Evolutionary conservation across 176 grass and related monocot species (phyloP).

Genomic region (Zoysia pacifica): DNA sequence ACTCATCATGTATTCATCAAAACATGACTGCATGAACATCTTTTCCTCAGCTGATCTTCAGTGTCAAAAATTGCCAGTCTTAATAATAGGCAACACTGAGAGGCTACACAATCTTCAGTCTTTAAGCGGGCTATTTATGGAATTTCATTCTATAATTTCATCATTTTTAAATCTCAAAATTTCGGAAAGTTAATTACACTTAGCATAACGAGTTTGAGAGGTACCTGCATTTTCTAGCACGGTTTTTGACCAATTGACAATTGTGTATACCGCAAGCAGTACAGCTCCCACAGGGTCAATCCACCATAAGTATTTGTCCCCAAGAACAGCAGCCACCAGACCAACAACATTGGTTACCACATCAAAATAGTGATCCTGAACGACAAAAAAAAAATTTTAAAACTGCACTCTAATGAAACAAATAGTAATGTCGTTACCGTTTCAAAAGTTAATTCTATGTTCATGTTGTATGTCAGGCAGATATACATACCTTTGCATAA

Average conservation of each 20-base stretch:
- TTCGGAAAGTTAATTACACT: neutral
- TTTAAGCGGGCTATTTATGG: neutral
- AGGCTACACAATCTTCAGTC: neutral
- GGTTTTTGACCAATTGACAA: constrained; percentile 76
- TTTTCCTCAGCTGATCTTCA: neutral
- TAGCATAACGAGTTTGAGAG: neutral
- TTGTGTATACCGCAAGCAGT: constrained; percentile 86
- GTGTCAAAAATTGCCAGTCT: neutral
- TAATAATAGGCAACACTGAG: neutral
- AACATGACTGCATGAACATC: neutral
- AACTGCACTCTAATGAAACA: neutral
- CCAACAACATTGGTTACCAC: constrained; percentile 89
- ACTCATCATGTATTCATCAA: neutral
- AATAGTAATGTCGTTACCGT: neutral
- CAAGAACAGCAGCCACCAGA: constrained; percentile 83
- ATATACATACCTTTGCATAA: constrained; percentile 67
- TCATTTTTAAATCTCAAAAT: neutral
- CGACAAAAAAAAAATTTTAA: constrained; percentile 12
- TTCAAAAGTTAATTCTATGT: constrained; percentile 1
- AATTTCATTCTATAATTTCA: neutral
- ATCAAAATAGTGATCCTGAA: constrained; percentile 93
- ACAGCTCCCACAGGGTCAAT: constrained; percentile 85
- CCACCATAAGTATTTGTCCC: constrained; percentile 74
- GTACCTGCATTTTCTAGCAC: constrained; percentile 81
- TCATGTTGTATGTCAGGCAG: neutral